phyloP scores from a whole-genome alignment of 164 flowering plant genomes.

The Berberis thunbergii region DNA sequence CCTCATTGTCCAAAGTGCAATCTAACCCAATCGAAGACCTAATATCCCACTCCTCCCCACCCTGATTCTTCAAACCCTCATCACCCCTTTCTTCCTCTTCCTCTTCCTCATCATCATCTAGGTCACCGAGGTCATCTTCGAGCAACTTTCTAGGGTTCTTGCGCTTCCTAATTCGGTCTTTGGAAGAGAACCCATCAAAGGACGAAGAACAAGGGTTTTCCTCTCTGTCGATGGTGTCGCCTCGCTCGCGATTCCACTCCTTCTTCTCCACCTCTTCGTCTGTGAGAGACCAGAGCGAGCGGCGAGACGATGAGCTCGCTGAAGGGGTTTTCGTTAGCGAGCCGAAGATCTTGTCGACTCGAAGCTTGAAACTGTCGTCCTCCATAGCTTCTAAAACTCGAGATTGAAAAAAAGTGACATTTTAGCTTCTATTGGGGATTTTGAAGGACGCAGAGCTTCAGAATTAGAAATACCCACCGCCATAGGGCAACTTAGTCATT shows the following conservation, averaged over 20 bases:
- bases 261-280: slow-evolving; percentile 45
- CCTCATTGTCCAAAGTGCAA: slow-evolving; percentile 80
- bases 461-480: no score
- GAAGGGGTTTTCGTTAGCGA: slow-evolving; percentile 25
- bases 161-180: slow-evolving; percentile 1
- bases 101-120: slow-evolving; percentile 19
- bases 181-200: slow-evolving; percentile 14
- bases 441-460: no score
- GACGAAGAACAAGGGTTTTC: slow-evolving; percentile 15
- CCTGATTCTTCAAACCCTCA: slow-evolving; percentile 8
- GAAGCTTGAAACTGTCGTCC: slow-evolving; percentile 71
- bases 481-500: no score
- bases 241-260: slow-evolving; percentile 48
- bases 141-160: slow-evolving; percentile 7
- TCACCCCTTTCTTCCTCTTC: slow-evolving; percentile 24
- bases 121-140: slow-evolving; percentile 25
- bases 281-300: slow-evolving; percentile 58
- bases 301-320: slow-evolving; percentile 1
- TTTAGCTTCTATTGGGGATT: no score
- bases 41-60: slow-evolving; percentile 64
- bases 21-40: slow-evolving; percentile 63
- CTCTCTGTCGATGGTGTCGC: slow-evolving; percentile 14
- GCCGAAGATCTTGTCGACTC: slow-evolving; percentile 63
- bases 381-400: not conserved
- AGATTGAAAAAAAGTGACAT: no score